phyloP scores from a whole-genome alignment of 2,329 filamentous ascomycete genomes.

The Aspergillus fischeri region DNA sequence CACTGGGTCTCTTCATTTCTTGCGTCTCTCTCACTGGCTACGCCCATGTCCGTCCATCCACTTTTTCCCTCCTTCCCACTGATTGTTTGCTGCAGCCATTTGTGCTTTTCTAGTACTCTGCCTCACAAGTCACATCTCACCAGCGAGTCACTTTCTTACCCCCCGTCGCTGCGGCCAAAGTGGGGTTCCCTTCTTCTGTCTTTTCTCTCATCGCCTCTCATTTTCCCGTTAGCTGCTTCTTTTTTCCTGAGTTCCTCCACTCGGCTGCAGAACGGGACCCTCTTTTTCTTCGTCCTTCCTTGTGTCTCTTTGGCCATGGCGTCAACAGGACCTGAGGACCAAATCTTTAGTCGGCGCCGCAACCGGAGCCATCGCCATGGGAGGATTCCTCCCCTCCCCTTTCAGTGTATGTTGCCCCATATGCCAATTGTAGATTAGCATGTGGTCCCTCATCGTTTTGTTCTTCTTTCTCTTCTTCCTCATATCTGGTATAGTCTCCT shows the following conservation, averaged over 20 bases:
- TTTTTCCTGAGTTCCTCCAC: not conserved
- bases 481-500: not conserved
- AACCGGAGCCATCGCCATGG: constrained; percentile 10
- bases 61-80: not conserved
- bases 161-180: not conserved
- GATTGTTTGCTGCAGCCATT: not conserved
- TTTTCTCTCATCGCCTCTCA: not conserved
- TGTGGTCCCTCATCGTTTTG: not conserved
- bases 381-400: not conserved
- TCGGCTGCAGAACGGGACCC: not conserved
- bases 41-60: not conserved
- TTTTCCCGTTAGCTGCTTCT: not conserved
- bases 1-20: not conserved
- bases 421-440: not conserved
- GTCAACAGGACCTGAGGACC: not conserved
- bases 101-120: not conserved
- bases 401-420: not conserved
- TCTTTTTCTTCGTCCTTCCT: not conserved
- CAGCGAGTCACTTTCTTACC: too few relatives aligned
- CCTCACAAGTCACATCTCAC: not conserved
- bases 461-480: not conserved
- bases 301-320: constrained; percentile 1
- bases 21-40: not conserved
- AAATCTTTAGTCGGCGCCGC: constrained; percentile 4
- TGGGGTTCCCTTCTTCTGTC: not conserved